Conservation (phyloP, 331 rosid genomes). For the Spiraea crenata region DNA sequence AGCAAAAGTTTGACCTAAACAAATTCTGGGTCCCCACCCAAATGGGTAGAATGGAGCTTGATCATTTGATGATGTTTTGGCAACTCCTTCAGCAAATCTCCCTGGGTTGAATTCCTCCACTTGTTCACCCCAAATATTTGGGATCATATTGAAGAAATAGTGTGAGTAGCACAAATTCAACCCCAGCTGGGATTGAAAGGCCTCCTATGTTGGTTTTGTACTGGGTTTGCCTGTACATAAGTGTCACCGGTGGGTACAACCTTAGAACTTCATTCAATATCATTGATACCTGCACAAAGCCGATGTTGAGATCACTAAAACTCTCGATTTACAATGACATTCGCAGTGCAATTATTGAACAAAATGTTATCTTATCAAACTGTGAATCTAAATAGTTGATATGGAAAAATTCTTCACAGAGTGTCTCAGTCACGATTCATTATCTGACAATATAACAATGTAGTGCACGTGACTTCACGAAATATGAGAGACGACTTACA, state of each 20-base stretch:
- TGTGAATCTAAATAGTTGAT: too few species aligned
- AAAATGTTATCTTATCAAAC: too few species aligned
- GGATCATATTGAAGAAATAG: conserved; percentile 34
- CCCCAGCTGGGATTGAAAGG: conserved; percentile 29
- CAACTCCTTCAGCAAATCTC: conserved; percentile 42
- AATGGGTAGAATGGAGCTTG: conserved; percentile 41
- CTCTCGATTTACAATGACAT: too few species aligned
- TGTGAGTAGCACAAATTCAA: conserved; percentile 19
- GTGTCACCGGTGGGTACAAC: conserved; percentile 31
- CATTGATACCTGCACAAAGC: conserved; percentile 24
- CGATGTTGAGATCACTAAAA: too few species aligned
- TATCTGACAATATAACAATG: background rate
- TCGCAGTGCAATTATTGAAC: too few species aligned
- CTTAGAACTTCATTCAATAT: conserved; percentile 37
- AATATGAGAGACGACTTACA: conserved; percentile 11
- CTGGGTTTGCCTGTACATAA: conserved; percentile 12
- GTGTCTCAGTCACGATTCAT: too few species aligned
- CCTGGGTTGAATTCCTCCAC: conserved; percentile 37
- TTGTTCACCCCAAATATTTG: conserved; percentile 37
- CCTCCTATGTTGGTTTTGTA: conserved; percentile 27
- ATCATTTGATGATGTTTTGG: conserved; percentile 32
- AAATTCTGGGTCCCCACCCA: conserved; percentile 46
- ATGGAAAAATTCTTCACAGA: too few species aligned
- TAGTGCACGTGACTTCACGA: background rate
- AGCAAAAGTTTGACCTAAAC: conserved; percentile 46